Percentiles rank a stretch among this genome's conserved stretches.
These are phyloP conservation scores for Pythium phragmiticola DNA, from an alignment of 352 stramenopile species.

Conservation along the genomic window DNA sequence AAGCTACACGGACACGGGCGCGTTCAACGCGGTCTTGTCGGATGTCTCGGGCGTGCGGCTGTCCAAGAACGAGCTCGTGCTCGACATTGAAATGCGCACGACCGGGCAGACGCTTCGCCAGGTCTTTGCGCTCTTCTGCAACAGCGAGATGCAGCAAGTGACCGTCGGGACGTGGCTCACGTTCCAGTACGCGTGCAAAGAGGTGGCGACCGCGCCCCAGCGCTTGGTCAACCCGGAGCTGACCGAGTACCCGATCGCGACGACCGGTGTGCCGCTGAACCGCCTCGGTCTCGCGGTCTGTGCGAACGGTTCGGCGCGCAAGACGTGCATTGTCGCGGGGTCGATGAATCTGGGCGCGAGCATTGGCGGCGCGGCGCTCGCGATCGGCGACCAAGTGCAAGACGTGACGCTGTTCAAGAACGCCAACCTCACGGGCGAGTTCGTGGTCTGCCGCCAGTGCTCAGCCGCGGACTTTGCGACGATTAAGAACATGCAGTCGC, in stretches of 20 bases:
- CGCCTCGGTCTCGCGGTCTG: conserved; percentile 2
- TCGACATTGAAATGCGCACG: conserved; percentile 4
- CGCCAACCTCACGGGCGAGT: not conserved
- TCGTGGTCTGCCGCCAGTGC: conserved; percentile 1
- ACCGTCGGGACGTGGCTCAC: not conserved
- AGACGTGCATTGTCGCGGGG: not conserved
- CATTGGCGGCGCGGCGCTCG: not conserved
- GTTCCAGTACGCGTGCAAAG: not conserved
- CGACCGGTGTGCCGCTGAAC: not conserved
- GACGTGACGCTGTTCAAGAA: conserved; percentile 7
- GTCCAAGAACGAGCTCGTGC: conserved; percentile 1
- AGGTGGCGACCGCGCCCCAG: not conserved
- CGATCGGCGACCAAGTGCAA: not conserved
- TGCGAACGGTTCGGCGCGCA: not conserved
- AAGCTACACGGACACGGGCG: not conserved
- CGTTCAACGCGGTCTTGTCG: not conserved
- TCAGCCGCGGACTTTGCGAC: not conserved
- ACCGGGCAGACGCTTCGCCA: not conserved
- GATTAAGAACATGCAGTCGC: not conserved
- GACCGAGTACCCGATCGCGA: not conserved
- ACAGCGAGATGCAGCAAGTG: not conserved
- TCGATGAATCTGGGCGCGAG: not conserved
- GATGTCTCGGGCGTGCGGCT: not conserved
- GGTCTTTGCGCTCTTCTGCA: not conserved
- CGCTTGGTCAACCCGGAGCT: not conserved